These are phyloP conservation scores for Lactarius deliciosus DNA, from an alignment of 768 basidiomycete species.

Conservation along the genomic window DNA sequence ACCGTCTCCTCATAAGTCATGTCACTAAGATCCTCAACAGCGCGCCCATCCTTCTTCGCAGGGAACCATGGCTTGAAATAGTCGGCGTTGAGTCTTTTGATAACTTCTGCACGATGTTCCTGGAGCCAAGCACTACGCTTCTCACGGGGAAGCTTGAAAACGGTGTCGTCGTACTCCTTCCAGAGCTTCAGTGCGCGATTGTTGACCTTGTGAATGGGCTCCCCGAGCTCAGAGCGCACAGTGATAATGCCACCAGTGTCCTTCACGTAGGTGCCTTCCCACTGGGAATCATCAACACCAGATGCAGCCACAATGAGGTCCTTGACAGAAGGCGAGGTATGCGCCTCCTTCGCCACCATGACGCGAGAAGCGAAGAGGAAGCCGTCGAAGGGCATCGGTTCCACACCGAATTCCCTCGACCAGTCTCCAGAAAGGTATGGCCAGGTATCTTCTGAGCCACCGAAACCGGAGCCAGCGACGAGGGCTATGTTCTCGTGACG, in stretches of 20 bases:
- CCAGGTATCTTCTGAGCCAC: constrained; percentile 92
- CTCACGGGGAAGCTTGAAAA: constrained; percentile 95
- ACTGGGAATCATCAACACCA: constrained; percentile 86
- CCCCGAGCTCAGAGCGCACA: constrained; percentile 95
- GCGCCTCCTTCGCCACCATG: constrained; percentile 99
- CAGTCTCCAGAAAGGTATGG: constrained; percentile 97
- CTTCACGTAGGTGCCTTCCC: constrained; percentile 94
- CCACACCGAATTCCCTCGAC: constrained; percentile 78
- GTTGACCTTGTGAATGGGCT: constrained; percentile 99
- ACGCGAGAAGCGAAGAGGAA: constrained; percentile 95
- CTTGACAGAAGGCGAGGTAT: constrained; percentile 92
- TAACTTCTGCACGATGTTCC: constrained; percentile 86
- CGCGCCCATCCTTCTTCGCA: constrained; percentile 87
- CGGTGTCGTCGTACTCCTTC: constrained; percentile 97
- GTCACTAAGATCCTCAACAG: constrained; percentile 84
- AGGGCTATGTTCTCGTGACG: constrained; percentile 86
- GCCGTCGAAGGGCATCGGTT: constrained; percentile 98
- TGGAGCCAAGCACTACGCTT: constrained; percentile 88
- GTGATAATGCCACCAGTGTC: constrained; percentile 96
- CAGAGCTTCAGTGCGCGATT: constrained; percentile 96
- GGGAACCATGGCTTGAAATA: constrained; percentile 98
- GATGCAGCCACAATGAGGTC: constrained; percentile 92
- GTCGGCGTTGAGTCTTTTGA: constrained; percentile 89
- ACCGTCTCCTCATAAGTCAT: constrained; percentile 99
- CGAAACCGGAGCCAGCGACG: constrained; percentile 94